Conservation (phyloP, 495 filamentous ascomycete genomes). For the Xylaria acuta region DNA sequence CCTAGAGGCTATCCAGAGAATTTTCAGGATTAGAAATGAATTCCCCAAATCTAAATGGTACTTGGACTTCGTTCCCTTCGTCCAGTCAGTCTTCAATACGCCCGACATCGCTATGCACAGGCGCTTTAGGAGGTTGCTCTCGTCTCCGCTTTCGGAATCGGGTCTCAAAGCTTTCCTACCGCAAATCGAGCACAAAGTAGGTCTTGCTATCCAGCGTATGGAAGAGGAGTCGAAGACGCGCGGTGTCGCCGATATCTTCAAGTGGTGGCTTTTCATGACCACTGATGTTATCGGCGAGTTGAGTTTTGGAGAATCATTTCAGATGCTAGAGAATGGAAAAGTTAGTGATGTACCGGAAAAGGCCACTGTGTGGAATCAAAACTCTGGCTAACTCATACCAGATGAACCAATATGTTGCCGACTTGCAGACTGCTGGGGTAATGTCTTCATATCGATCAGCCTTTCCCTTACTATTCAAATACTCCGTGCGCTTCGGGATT, state of each 20-base stretch:
- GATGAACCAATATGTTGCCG: conserved; percentile 52
- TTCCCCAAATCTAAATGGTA: conserved; percentile 36
- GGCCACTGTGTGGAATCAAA: background rate
- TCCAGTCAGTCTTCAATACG: conserved; percentile 45
- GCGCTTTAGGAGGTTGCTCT: conserved; percentile 48
- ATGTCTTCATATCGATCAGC: conserved; percentile 43
- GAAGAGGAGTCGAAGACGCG: conserved; percentile 38
- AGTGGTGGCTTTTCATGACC: conserved; percentile 64
- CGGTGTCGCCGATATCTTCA: conserved; percentile 54
- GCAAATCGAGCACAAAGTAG: conserved; percentile 47
- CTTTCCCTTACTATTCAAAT: conserved; percentile 42
- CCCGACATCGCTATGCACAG: conserved; percentile 44
- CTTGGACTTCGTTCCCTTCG: conserved; percentile 22
- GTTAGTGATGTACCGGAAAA: conserved; percentile 38
- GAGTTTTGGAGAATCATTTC: conserved; percentile 62
- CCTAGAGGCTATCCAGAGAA: conserved; percentile 23
- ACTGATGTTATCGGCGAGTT: conserved; percentile 62
- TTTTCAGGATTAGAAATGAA: conserved; percentile 32
- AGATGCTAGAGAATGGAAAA: conserved; percentile 57
- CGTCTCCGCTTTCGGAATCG: conserved; percentile 55
- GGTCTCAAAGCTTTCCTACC: conserved; percentile 50
- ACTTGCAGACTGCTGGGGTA: conserved; percentile 41
- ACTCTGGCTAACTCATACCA: background rate
- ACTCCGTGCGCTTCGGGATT: conserved; percentile 13
- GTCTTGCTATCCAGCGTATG: conserved; percentile 50